Percentiles rank a stretch among this genome's conserved stretches.
phyloP scores from a whole-genome alignment of 2,329 filamentous ascomycete species.

The Curvularia spicifera region DNA sequence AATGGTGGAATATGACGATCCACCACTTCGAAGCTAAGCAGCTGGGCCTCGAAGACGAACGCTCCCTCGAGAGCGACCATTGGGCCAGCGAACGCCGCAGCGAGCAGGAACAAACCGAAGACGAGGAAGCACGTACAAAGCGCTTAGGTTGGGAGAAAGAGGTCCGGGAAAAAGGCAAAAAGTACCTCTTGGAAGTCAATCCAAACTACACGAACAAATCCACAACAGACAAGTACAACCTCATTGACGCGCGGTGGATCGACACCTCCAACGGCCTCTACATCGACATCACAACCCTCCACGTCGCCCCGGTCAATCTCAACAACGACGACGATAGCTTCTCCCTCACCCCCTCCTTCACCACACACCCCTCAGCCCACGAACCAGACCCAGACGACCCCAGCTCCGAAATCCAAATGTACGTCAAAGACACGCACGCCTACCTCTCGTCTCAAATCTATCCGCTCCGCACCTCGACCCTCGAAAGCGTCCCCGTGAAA shows the following conservation, averaged over 20 bases:
- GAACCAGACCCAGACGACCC: not conserved
- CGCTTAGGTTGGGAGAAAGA: slow-evolving; percentile 14
- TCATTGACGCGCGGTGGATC: slow-evolving; percentile 68
- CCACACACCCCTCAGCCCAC: slow-evolving; percentile 7
- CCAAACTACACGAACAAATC: slow-evolving; percentile 59
- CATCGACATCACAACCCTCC: slow-evolving; percentile 66
- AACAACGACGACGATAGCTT: not conserved
- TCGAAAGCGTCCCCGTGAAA: slow-evolving; percentile 61
- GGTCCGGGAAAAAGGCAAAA: slow-evolving; percentile 26
- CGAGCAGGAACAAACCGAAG: slow-evolving; percentile 18
- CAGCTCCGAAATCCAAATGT: slow-evolving; percentile 18
- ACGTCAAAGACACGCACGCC: slow-evolving; percentile 63
- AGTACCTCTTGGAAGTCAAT: slow-evolving; percentile 66
- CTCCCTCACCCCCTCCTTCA: not conserved
- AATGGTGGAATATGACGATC: slow-evolving; percentile 68
- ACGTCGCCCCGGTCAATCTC: slow-evolving; percentile 50
- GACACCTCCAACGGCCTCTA: slow-evolving; percentile 65
- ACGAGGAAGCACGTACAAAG: slow-evolving; percentile 1
- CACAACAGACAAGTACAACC: slow-evolving; percentile 57
- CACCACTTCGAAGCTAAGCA: slow-evolving; percentile 47
- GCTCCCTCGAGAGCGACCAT: not conserved
- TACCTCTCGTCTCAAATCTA: slow-evolving; percentile 63
- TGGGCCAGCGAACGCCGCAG: not conserved
- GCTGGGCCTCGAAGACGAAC: slow-evolving; percentile 13
- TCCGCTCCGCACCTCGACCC: slow-evolving; percentile 61